phyloP scores from a whole-genome alignment of 768 basidiomycete genomes.

The Boletus patriciae region DNA sequence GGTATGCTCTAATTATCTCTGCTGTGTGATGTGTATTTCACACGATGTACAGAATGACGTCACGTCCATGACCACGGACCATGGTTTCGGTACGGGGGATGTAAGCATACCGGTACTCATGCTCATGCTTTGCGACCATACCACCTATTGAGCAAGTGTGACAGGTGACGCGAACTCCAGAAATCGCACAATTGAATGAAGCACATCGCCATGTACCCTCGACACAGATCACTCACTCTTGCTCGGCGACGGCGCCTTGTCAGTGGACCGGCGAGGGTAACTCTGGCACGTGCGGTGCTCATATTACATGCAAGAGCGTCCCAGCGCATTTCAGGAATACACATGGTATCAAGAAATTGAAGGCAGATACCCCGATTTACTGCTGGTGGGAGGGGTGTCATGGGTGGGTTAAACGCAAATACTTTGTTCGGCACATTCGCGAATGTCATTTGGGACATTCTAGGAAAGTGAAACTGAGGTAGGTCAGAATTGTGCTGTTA shows the following conservation, averaged over 20 bases:
- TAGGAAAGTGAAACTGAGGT: no score
- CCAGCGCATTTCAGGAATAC: background rate
- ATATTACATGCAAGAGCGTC: background rate
- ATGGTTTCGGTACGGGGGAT: no score
- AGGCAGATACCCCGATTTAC: accelerated
- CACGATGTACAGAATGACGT: no score
- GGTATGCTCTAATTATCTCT: background rate
- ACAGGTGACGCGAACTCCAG: no score
- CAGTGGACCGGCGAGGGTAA: background rate
- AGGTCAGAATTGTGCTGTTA: background rate
- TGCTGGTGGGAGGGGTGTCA: background rate
- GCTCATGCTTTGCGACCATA: no score
- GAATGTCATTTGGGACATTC: background rate
- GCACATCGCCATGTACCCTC: no score
- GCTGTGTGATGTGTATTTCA: no score
- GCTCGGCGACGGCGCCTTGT: background rate
- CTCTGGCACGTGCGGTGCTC: background rate
- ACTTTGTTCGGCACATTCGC: background rate
- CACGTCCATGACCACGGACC: no score
- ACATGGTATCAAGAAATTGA: background rate
- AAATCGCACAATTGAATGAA: no score
- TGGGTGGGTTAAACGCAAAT: background rate
- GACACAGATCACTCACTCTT: background rate
- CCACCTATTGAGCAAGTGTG: no score
- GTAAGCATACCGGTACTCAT: no score